Conservation (phyloP, 1,284 basidiomycete genomes). For the Sutorius eximius region DNA sequence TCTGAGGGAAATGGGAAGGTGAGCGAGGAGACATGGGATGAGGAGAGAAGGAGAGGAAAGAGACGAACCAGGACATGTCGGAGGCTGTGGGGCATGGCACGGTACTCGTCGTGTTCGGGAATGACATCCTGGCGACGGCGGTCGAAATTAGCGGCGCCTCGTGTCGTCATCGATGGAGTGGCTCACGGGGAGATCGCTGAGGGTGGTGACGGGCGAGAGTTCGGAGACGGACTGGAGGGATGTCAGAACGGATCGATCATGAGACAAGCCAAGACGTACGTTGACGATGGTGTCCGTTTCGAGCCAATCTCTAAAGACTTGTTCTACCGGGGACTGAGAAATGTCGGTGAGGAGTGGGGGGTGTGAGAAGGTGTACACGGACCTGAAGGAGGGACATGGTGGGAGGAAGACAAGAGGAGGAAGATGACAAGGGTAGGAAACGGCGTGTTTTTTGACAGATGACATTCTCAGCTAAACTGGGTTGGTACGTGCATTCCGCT, state of each 20-base stretch:
- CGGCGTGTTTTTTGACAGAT: slow-evolving; percentile 35
- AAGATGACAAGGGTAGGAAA: slow-evolving; percentile 21
- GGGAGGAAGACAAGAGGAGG: not conserved
- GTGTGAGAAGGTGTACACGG: not conserved
- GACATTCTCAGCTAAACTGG: slow-evolving; percentile 35
- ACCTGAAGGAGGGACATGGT: slow-evolving; percentile 15
- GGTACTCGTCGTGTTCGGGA: slow-evolving; percentile 32
- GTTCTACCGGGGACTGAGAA: not conserved
- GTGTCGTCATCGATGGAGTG: slow-evolving; percentile 19
- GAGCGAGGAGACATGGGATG: slow-evolving; percentile 4
- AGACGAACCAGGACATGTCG: slow-evolving; percentile 32
- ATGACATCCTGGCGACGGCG: slow-evolving; percentile 28
- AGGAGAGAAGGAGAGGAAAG: not conserved
- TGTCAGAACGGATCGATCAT: not conserved
- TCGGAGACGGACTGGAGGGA: slow-evolving; percentile 19
- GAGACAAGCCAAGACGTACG: slow-evolving; percentile 16
- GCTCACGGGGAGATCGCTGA: slow-evolving; percentile 34
- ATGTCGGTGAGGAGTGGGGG: slow-evolving; percentile 3
- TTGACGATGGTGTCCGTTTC: slow-evolving; percentile 24
- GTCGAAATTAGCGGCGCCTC: slow-evolving; percentile 23
- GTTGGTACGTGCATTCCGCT: slow-evolving; percentile 74
- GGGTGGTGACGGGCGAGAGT: slow-evolving; percentile 23
- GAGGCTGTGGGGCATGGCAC: slow-evolving; percentile 30
- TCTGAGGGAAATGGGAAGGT: slow-evolving; percentile 15
- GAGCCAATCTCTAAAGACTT: not conserved